Evolutionary conservation across 257 asterid genomes (phyloP).

Genomic region (Ajuga chamaepitys): DNA sequence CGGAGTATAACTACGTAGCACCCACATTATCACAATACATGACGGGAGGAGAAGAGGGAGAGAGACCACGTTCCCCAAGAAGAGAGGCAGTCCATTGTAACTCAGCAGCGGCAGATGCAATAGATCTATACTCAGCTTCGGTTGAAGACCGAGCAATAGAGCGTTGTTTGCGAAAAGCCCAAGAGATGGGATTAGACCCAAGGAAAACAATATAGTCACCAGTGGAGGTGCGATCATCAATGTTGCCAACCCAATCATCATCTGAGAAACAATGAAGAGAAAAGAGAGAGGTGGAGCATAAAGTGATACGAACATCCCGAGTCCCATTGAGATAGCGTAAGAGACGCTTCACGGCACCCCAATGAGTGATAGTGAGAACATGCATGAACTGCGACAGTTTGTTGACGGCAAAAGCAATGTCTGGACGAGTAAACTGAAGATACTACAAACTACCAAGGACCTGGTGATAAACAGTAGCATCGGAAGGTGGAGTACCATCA

Average conservation of each 20-base stretch:
- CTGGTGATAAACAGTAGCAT: too few relatives aligned
- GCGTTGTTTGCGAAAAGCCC: neutral
- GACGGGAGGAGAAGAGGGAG: neutral
- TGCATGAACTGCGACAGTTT: neutral
- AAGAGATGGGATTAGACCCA: neutral
- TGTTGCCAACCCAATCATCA: neutral
- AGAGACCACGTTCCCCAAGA: neutral
- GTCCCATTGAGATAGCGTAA: neutral
- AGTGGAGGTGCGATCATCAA: neutral
- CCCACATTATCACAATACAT: neutral
- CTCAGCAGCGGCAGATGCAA: neutral
- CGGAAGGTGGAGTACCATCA: too few relatives aligned
- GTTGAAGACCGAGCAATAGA: neutral
- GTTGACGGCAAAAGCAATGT: neutral
- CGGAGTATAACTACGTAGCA: neutral
- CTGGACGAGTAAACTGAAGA: too few relatives aligned
- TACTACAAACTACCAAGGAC: too few relatives aligned
- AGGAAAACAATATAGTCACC: neutral
- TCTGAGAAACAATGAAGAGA: neutral
- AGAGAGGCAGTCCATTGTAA: neutral
- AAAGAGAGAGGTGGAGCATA: neutral
- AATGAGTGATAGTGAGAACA: neutral
- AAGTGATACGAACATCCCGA: neutral
- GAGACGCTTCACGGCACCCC: neutral
- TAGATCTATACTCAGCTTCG: neutral